These are phyloP conservation scores for Neobulgaria alba DNA, from an alignment of 2,329 filamentous ascomycete genomes.

Conservation along the genomic window DNA sequence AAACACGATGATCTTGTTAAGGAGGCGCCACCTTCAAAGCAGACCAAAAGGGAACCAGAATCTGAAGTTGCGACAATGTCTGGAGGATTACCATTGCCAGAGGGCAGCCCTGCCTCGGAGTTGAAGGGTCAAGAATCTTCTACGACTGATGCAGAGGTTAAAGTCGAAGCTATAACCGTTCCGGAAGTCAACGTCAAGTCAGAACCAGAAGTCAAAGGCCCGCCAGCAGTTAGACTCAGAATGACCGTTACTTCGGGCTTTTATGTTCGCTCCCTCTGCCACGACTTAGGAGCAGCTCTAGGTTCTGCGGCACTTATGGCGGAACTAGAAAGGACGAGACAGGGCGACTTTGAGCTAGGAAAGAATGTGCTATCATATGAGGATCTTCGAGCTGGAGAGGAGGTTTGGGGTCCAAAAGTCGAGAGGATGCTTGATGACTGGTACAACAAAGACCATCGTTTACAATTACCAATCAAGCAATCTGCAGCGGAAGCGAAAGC, in stretches of 20 bases:
- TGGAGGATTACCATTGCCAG: conserved; percentile 18
- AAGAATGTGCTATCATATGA: conserved; percentile 71
- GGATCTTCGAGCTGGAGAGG: conserved; percentile 67
- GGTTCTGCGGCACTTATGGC: conserved; percentile 81
- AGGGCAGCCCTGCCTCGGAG: background rate
- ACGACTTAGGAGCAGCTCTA: conserved; percentile 79
- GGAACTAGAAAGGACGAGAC: conserved; percentile 68
- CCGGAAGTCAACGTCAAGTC: conserved; percentile 1
- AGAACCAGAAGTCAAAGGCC: conserved; percentile 38
- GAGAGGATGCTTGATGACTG: conserved; percentile 40
- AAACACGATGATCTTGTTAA: conserved; percentile 25
- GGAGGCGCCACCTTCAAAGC: conserved; percentile 22
- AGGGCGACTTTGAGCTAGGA: conserved; percentile 70
- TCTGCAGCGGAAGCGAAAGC: no score
- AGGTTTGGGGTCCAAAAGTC: conserved; percentile 74
- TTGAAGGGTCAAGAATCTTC: conserved; percentile 17
- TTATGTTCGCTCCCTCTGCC: conserved; percentile 89
- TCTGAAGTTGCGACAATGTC: conserved; percentile 24
- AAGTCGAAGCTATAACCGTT: conserved; percentile 5
- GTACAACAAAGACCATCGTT: conserved; percentile 16
- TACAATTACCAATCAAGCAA: no score
- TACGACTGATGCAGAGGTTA: conserved; percentile 9
- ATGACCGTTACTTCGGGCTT: conserved; percentile 95
- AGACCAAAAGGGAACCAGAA: conserved; percentile 9
- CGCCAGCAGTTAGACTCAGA: conserved; percentile 71